These are phyloP conservation scores for Taphrina pruni DNA, from an alignment of 1,139 yeast genomes.

Conservation along the genomic window DNA sequence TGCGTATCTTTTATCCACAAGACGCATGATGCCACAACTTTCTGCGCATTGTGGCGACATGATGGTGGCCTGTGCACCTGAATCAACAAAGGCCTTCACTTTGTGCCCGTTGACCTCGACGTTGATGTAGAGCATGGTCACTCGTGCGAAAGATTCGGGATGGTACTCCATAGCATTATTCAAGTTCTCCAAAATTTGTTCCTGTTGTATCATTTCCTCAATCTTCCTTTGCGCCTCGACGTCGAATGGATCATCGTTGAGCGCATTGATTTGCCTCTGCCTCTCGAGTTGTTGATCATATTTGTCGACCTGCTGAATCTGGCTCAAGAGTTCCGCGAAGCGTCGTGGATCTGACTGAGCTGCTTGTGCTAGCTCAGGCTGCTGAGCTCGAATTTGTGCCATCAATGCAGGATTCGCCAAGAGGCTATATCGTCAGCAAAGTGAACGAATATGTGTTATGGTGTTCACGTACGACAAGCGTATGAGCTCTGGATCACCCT, in stretches of 20 bases:
- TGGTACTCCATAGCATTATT: conserved; percentile 80
- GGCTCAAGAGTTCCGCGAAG: conserved; percentile 21
- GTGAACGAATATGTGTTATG: background rate
- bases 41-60: conserved; percentile 79
- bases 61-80: conserved; percentile 93
- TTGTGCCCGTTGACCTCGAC: conserved; percentile 77
- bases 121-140: conserved; percentile 81
- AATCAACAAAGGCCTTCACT: conserved; percentile 91
- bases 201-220: conserved; percentile 65
- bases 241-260: conserved; percentile 71
- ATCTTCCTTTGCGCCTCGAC: conserved; percentile 74
- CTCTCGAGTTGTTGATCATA: conserved; percentile 34
- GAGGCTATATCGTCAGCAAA: conserved; percentile 41
- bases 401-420: conserved; percentile 45
- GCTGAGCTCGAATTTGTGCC: conserved; percentile 36
- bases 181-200: conserved; percentile 78
- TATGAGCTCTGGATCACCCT: conserved; percentile 30
- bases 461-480: conserved; percentile 10
- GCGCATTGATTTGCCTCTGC: conserved; percentile 42
- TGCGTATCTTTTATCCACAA: conserved; percentile 79
- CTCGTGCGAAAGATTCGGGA: conserved; percentile 84
- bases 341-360: conserved; percentile 50
- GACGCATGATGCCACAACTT: conserved; percentile 68
- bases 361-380: conserved; percentile 49
- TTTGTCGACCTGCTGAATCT: conserved; percentile 27